These are phyloP conservation scores for Ottelia alismoides DNA, from an alignment of 106 monocot genomes.

Conservation along the genomic window DNA sequence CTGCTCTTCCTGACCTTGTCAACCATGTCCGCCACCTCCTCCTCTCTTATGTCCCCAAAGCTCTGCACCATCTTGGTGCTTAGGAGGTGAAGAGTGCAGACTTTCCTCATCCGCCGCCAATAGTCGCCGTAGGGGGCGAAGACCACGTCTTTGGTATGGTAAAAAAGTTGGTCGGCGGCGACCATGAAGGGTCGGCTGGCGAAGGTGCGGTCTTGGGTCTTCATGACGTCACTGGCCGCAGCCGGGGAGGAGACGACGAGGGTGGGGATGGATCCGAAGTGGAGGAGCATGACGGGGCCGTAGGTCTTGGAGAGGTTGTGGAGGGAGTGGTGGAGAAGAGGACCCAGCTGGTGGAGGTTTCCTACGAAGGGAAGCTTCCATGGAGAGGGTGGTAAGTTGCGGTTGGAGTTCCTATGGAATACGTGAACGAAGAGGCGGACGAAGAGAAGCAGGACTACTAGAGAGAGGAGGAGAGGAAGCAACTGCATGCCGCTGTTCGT, in stretches of 20 bases:
- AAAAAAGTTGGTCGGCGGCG: not conserved
- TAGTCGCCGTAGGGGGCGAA: not conserved
- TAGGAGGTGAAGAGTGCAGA: not conserved
- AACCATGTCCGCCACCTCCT: not conserved
- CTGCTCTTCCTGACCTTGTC: not conserved
- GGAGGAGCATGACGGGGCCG: not conserved
- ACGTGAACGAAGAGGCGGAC: not conserved
- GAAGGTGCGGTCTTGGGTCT: not conserved
- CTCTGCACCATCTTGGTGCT: not conserved
- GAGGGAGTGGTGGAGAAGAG: not conserved
- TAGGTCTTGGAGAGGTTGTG: not conserved
- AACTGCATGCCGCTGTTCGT: too few relatives aligned
- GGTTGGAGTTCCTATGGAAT: not conserved
- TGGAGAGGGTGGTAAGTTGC: not conserved
- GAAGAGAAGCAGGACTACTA: not conserved
- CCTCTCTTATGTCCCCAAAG: not conserved
- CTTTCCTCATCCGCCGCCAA: not conserved
- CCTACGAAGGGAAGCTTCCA: not conserved
- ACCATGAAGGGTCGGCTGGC: not conserved
- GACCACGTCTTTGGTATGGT: not conserved
- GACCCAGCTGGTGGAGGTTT: not conserved
- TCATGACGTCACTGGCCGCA: not conserved
- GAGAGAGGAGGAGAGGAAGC: not conserved
- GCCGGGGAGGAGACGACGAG: not conserved
- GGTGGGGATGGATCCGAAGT: not conserved